Conservation (phyloP, 2,329 filamentous ascomycete species). For the Hypoxylon sp. region DNA sequence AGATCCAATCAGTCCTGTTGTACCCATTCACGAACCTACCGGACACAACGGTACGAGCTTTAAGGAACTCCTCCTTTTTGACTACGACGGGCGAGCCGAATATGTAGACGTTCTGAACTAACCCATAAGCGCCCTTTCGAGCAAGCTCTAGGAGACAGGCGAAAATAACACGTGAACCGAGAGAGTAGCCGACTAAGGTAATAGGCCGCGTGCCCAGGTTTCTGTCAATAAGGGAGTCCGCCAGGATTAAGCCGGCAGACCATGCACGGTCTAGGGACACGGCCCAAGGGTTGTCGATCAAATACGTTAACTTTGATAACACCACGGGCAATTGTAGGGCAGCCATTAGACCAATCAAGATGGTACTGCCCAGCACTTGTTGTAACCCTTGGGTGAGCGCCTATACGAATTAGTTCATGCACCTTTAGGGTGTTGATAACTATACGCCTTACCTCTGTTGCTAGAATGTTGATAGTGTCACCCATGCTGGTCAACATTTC, state of each 20-base stretch:
- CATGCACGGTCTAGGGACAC: conserved; percentile 95
- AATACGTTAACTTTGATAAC: conserved; percentile 91
- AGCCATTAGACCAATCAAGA: conserved; percentile 91
- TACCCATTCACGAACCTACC: conserved; percentile 97
- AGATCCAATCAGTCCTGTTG: conserved; percentile 95
- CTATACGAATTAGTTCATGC: conserved; percentile 62
- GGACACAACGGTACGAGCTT: conserved; percentile 84
- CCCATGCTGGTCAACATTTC: conserved; percentile 99
- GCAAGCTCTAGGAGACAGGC: conserved; percentile 90
- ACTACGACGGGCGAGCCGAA: conserved; percentile 94
- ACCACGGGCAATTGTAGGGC: conserved; percentile 93
- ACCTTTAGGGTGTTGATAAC: neutral
- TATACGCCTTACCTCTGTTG: conserved; percentile 81
- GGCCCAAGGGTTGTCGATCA: conserved; percentile 98
- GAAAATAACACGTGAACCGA: conserved; percentile 93
- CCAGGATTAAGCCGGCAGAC: conserved; percentile 89
- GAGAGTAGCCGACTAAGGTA: conserved; percentile 93
- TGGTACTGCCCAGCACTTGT: conserved; percentile 91
- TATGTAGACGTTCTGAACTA: conserved; percentile 95
- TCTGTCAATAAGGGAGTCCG: conserved; percentile 91
- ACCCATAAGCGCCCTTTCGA: conserved; percentile 83
- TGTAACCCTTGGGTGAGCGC: conserved; percentile 96
- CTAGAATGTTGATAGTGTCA: conserved; percentile 97
- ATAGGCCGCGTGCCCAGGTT: conserved; percentile 92
- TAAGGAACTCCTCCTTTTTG: conserved; percentile 90